Evolutionary conservation across 805 yeast species (phyloP).

Genomic region (Candida dajiaensis): DNA sequence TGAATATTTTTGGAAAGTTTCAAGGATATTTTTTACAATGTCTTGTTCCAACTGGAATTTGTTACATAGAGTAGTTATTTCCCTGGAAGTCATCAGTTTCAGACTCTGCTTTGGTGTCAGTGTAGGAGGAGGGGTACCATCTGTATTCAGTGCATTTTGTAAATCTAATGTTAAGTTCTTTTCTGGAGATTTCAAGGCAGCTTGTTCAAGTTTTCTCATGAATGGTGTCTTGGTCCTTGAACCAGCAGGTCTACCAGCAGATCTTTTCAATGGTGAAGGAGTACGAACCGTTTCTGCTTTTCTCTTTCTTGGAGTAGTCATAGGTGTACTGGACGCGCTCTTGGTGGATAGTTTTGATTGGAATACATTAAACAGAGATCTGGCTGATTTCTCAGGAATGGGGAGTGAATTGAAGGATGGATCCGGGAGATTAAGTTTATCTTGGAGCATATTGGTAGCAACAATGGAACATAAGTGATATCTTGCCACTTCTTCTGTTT

Average conservation of each 20-base stretch:
- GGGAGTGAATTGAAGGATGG: slow-evolving; percentile 53
- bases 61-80: slow-evolving; percentile 48
- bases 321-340: slow-evolving; percentile 3
- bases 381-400: slow-evolving; percentile 39
- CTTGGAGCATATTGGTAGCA: slow-evolving; percentile 45
- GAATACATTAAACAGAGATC: slow-evolving; percentile 24
- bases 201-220: slow-evolving; percentile 26
- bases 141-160: slow-evolving; percentile 8
- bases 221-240: slow-evolving; percentile 17
- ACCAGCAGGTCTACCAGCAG: slow-evolving; percentile 19
- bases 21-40: slow-evolving; percentile 43
- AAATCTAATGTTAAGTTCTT: slow-evolving; percentile 2
- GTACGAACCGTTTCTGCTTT: neutral
- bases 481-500: slow-evolving; percentile 57
- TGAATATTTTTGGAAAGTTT: slow-evolving; percentile 43
- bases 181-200: slow-evolving; percentile 22
- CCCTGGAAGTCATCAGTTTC: slow-evolving; percentile 33
- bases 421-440: slow-evolving; percentile 38
- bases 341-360: neutral
- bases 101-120: slow-evolving; percentile 24
- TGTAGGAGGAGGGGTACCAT: neutral
- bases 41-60: slow-evolving; percentile 55
- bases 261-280: slow-evolving; percentile 13
- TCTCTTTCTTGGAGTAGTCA: slow-evolving; percentile 7
- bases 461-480: slow-evolving; percentile 62